Evolutionary conservation across 179 eudicot genomes (phyloP), one percentile per base, ranked within the genome.

Genomic region (Beta lomatogona): DNA sequence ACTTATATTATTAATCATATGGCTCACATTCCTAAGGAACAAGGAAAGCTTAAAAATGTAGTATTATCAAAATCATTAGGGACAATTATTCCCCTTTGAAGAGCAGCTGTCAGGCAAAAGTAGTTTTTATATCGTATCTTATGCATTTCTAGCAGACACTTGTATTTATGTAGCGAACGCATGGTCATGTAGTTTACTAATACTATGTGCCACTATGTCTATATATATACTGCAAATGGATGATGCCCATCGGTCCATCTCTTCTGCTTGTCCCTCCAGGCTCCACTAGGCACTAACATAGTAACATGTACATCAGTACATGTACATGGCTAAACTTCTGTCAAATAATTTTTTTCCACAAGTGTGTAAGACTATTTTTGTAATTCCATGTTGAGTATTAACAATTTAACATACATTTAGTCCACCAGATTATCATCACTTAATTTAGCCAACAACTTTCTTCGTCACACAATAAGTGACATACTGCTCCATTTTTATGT

Each of bases 51-150:
- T 48, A 9, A 48, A 48, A 3, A 9, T 48, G 52, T 48, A 7
- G 12, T 76, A 44, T 13, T 65, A 16, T 50, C 7, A 25, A 65
- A 64, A 64, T 61, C 60, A 66, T 45, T 64, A 77, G 58, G 80
- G 80, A 77, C 80, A 77, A 77, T 77, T 77, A 77, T 77, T 65
- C 80, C 61, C 73, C 67, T 76, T 76, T 77, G 71, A 77, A 77
- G 28, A 46, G 18, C 28, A 50, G 80, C 31, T 64, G 73, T 77
- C 71, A 65, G 71, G 25, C n/a, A 8, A 22, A 48, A 53, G 46
- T 74, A 55, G 48, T 55, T 28, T 54, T 7, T 74, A 74, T 55
- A 22, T 67, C 48, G 53, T 73, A 73, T 74, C 57, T 48, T 74
- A 55, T 55, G 76, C 7, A 53, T 45, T n/a, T 76, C 6, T 76